These are phyloP conservation scores for Cinnamomum micranthum DNA, from an alignment of 164 flowering plant species.

Conservation along the genomic window DNA sequence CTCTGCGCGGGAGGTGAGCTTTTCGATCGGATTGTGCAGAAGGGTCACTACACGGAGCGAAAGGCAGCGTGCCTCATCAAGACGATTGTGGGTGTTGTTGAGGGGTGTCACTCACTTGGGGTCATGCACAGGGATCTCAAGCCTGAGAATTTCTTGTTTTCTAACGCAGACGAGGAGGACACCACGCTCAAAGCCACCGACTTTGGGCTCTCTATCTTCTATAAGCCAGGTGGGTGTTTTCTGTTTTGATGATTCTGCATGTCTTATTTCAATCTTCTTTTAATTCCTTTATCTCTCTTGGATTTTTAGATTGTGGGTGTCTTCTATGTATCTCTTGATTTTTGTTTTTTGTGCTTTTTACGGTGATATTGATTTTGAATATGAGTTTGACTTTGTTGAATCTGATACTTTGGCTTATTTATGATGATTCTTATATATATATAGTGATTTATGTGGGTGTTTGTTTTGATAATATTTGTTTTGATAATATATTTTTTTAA, in stretches of 20 bases:
- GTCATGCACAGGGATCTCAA: conserved; percentile 94
- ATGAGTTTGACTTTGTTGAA: neutral
- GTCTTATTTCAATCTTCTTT: too few relatives aligned
- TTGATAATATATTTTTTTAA: too few relatives aligned
- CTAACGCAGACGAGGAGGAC: conserved; percentile 61
- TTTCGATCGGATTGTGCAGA: conserved; percentile 76
- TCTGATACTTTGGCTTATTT: too few relatives aligned
- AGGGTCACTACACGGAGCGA: conserved; percentile 81
- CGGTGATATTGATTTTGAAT: neutral
- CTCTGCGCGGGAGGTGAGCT: conserved; percentile 89
- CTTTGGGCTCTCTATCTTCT: conserved; percentile 84
- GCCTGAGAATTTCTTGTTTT: conserved; percentile 94
- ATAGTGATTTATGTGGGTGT: too few relatives aligned
- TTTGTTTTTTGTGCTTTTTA: too few relatives aligned
- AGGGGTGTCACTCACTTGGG: conserved; percentile 89
- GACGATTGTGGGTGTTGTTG: conserved; percentile 78
- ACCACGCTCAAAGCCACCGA: conserved; percentile 79
- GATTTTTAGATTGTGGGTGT: neutral
- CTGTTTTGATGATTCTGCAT: too few relatives aligned
- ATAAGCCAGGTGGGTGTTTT: conserved; percentile 63
- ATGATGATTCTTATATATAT: too few relatives aligned
- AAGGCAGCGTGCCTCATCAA: conserved; percentile 70
- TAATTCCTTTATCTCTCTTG: neutral
- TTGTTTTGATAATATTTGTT: too few relatives aligned
- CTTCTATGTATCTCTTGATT: too few relatives aligned